phyloP scores from a whole-genome alignment of 345 rosid species.

The Salix suchowensis region DNA sequence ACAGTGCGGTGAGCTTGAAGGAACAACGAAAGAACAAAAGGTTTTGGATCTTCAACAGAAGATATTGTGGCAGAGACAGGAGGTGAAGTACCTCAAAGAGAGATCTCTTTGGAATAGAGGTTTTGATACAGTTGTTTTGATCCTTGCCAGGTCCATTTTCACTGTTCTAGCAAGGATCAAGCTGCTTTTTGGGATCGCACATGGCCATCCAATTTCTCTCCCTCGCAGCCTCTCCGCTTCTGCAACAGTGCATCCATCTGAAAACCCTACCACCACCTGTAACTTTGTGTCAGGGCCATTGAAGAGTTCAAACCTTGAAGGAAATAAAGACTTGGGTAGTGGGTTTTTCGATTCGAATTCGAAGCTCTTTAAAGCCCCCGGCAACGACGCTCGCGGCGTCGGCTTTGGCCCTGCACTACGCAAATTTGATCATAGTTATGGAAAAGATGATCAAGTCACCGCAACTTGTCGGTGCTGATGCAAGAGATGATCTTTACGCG shows the following conservation, averaged over 20 bases:
- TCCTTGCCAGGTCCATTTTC: constrained; percentile 61
- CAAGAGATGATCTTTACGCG: constrained; percentile 78
- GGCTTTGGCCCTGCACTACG: constrained; percentile 77
- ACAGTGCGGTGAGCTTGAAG: constrained; percentile 27
- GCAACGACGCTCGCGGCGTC: constrained; percentile 67
- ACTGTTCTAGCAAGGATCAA: constrained; percentile 67
- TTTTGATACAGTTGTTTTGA: constrained; percentile 57
- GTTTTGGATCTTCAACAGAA: constrained; percentile 63
- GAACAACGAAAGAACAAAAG: constrained; percentile 42
- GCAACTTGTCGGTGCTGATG: constrained; percentile 81
- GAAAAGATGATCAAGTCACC: constrained; percentile 96
- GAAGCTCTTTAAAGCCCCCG: constrained; percentile 61
- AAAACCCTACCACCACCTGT: constrained; percentile 27
- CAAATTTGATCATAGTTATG: constrained; percentile 73
- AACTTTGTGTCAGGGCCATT: constrained; percentile 43
- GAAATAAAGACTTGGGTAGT: not conserved
- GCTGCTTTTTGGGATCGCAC: constrained; percentile 61
- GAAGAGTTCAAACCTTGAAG: constrained; percentile 20
- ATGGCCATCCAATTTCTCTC: constrained; percentile 39
- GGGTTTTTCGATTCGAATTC: constrained; percentile 65
- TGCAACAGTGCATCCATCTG: constrained; percentile 69
- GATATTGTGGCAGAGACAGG: constrained; percentile 62
- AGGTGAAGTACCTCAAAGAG: constrained; percentile 69
- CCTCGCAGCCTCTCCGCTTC: constrained; percentile 79
- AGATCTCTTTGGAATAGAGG: constrained; percentile 82